Base-by-base conservation (phyloP, 2,329 filamentous ascomycete species). In the Hysterium pulicare region DNA sequence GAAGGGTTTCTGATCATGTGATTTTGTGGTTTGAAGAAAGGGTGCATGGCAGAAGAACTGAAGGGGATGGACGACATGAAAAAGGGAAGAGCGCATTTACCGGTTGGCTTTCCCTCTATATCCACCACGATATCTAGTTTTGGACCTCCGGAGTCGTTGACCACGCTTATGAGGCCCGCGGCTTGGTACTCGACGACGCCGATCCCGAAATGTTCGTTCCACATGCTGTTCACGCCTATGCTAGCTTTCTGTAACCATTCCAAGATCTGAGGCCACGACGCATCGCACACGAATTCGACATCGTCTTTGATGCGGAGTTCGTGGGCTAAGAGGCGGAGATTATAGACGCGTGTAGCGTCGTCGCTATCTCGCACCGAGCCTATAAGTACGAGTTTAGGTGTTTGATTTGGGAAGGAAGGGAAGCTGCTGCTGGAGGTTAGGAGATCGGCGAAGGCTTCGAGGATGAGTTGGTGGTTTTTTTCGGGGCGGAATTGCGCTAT, bases 141-240 rank as follows among this genome's bases (percentile, higher is more conserved):
- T 2, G 93, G 93, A 0, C 93, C 93, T 7, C 91, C 93, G 38
- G 87, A 93, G 66, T 96, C 77, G 58, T 98, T 93, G 7, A 97
- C 93, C 0, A 98, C 90, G 4, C 86, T 83, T 44, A 98, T 90
- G 44, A 98, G 73, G 1, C 93, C 93, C 0, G 93, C 93, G 3
- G 93, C 93, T 64, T 97, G 90, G 62, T 97, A 98, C 72, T 98
- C 93, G 31, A 98, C 93, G 13, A 97, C 90, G 1, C 93, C 93
- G 45, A 98, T 98, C 17, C 93, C 93, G 64, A 98, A 98, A 67
- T 98, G 93, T 71, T 98, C 93, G 64, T 96, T 97, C 91, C 93
- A 98, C 93, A 98, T 98, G 59, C 87, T 89, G 57, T 98, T 98
- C 22, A 95, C 90, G 38, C 93, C 93, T 2, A 98, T 80, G 15